A percentile compares a stretch with the other conserved stretches of the same genome.
phyloP scores from a whole-genome alignment of 139 green algal species.

The Chlorella sp. region DNA sequence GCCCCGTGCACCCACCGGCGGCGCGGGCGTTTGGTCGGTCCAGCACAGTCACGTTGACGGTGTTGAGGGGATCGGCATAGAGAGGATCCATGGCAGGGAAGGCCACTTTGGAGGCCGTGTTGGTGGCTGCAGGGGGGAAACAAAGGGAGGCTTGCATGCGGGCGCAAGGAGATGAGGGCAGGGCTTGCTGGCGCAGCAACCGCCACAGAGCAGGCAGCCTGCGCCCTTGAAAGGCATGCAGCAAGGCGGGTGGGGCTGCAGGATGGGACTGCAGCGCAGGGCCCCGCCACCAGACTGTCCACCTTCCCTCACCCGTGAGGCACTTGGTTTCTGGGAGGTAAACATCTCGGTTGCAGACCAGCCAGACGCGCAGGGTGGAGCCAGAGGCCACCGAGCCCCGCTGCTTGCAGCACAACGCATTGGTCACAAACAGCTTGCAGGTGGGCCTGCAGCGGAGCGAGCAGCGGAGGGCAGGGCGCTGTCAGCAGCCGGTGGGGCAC shows the following conservation, averaged over 20 bases:
- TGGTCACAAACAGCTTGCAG: constrained; percentile 27
- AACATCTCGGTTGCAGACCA: constrained; percentile 22
- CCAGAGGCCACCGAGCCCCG: not conserved
- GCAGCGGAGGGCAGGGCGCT: not conserved
- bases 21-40: constrained; percentile 15
- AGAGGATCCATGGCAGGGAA: not conserved
- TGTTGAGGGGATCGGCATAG: not conserved
- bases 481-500: not conserved
- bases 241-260: too few relatives aligned
- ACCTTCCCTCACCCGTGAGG: not conserved
- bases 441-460: not conserved
- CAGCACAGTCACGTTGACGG: not conserved
- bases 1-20: not conserved
- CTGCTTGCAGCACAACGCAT: not conserved
- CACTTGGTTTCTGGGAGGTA: constrained; percentile 23
- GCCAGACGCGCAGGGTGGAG: not conserved
- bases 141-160: too few relatives aligned
- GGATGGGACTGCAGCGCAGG: not conserved
- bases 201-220: too few relatives aligned
- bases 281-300: not conserved
- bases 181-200: not conserved
- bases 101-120: not conserved
- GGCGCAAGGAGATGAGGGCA: not conserved
- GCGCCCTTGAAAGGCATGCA: not conserved
- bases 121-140: not conserved